These are phyloP conservation scores for Haberlea rhodopensis DNA, from an alignment of 257 asterid genomes.

Conservation along the genomic window DNA sequence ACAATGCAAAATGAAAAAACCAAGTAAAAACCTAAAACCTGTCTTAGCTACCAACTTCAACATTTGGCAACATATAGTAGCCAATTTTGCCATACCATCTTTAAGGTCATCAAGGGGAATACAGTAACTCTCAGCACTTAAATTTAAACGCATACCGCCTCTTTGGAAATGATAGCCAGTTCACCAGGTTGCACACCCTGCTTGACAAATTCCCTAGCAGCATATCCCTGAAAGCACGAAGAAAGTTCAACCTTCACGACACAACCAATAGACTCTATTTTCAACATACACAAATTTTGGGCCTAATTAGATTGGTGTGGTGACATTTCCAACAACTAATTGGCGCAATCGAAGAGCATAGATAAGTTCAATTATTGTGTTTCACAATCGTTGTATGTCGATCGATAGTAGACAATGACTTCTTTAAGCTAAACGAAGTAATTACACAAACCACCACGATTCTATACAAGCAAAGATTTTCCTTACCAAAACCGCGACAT, in stretches of 20 bases:
- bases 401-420: constrained; percentile 2
- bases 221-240: constrained; percentile 69
- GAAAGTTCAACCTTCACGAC: constrained; percentile 1
- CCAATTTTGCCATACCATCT: not conserved
- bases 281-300: not conserved
- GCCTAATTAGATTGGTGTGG: not conserved
- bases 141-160: constrained; percentile 57
- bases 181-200: constrained; percentile 90
- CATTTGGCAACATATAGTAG: not conserved
- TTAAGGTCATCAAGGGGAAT: not conserved
- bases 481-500: not conserved
- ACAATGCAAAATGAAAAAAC: not conserved
- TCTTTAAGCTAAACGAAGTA: not conserved
- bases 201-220: constrained; percentile 90
- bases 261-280: not conserved
- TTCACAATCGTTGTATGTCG: too few relatives aligned
- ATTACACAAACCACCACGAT: not conserved
- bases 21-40: constrained; percentile 12
- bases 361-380: too few relatives aligned
- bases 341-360: not conserved
- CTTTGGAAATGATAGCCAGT: constrained; percentile 88
- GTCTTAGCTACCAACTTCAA: constrained; percentile 6
- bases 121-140: not conserved
- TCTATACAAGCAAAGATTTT: not conserved
- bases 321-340: not conserved